phyloP scores from a whole-genome alignment of 1,139 yeast genomes.

The Candida mesenterica region DNA sequence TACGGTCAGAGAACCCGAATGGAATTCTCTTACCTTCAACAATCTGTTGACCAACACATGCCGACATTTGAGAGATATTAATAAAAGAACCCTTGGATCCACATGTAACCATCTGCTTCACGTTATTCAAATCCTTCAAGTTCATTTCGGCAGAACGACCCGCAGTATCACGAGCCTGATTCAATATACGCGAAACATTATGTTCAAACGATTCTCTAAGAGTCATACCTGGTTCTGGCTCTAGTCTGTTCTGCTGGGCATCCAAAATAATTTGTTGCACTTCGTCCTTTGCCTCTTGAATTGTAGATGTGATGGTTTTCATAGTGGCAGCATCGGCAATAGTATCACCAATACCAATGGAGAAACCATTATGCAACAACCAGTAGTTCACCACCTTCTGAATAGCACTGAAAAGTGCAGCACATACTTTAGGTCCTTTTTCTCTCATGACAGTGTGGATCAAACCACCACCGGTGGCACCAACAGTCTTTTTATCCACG shows the following conservation, averaged over 20 bases:
- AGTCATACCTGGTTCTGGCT: constrained; percentile 99
- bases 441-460: constrained; percentile 97
- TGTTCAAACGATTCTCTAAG: constrained; percentile 97
- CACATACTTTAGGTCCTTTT: constrained; percentile 90
- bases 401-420: constrained; percentile 85
- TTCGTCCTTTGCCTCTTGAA: constrained; percentile 86
- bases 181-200: constrained; percentile 89
- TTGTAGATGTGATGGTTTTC: constrained; percentile 89
- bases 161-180: constrained; percentile 98
- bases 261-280: constrained; percentile 90
- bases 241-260: constrained; percentile 84
- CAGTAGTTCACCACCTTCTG: constrained; percentile 96
- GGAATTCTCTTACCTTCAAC: constrained; percentile 99
- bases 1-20: constrained; percentile 93
- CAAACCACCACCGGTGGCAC: constrained; percentile 97
- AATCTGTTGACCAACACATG: constrained; percentile 99
- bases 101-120: constrained; percentile 98
- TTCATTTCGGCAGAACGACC: constrained; percentile 98
- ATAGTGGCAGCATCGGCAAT: constrained; percentile 97
- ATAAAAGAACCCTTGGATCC: constrained; percentile 99
- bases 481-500: constrained; percentile 96
- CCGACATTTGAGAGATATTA: constrained; percentile 99
- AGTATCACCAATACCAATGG: constrained; percentile 99
- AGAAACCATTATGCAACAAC: constrained; percentile 95
- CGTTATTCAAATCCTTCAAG: constrained; percentile 90